These are phyloP conservation scores for Gossypium mustelinum DNA, from an alignment of 345 rosid genomes.

Conservation along the genomic window DNA sequence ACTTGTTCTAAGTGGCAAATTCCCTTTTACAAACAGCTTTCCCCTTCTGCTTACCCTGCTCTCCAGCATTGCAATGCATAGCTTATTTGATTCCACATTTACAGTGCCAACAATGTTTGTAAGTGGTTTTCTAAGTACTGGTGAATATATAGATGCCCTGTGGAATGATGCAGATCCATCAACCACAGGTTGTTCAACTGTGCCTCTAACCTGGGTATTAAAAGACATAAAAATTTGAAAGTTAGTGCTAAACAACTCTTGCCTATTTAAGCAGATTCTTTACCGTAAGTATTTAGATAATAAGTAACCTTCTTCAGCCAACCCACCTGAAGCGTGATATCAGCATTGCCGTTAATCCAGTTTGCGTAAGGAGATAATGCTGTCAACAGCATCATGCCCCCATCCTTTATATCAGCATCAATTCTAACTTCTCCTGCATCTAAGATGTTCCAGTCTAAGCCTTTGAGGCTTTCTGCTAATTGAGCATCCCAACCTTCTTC, in stretches of 20 bases:
- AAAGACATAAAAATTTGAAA: constrained; percentile 14
- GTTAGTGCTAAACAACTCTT: background rate
- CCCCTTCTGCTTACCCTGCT: constrained; percentile 92
- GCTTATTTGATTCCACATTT: constrained; percentile 80
- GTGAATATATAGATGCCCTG: constrained; percentile 87
- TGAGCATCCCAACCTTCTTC: constrained; percentile 91
- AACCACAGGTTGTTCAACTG: constrained; percentile 86
- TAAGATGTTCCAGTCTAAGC: constrained; percentile 80
- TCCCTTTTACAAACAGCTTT: constrained; percentile 79
- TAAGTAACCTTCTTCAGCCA: background rate
- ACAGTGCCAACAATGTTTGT: constrained; percentile 88
- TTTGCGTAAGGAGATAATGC: constrained; percentile 85
- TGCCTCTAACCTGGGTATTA: constrained; percentile 75
- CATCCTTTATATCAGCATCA: constrained; percentile 95
- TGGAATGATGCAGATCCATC: constrained; percentile 92
- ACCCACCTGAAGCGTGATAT: constrained; percentile 79
- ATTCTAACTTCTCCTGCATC: constrained; percentile 93
- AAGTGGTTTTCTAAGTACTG: constrained; percentile 79
- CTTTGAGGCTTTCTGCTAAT: constrained; percentile 84
- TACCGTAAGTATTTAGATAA: background rate
- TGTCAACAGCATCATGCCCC: constrained; percentile 93
- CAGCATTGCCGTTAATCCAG: constrained; percentile 97
- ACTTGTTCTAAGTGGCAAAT: constrained; percentile 75
- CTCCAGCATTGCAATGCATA: constrained; percentile 72
- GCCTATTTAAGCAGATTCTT: background rate